These are phyloP conservation scores for Magnusiomyces suaveolens DNA, from an alignment of 1,139 yeast genomes.

Conservation along the genomic window DNA sequence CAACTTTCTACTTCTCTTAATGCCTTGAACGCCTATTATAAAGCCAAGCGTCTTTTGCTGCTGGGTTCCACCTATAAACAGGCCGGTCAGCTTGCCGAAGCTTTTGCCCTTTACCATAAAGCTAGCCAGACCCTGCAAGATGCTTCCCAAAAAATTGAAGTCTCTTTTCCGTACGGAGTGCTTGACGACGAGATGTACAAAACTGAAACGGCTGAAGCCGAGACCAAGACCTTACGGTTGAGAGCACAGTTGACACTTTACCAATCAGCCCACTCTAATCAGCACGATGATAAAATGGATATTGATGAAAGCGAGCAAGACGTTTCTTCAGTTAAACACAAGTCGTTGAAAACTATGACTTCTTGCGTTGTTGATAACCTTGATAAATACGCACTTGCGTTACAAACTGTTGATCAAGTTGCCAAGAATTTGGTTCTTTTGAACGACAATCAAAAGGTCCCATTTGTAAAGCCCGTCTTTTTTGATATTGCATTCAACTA, in stretches of 20 bases:
- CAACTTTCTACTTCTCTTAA: constrained; percentile 49
- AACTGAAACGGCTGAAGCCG: not conserved
- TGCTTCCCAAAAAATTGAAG: constrained; percentile 16
- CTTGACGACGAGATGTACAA: constrained; percentile 17
- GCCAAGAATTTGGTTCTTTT: constrained; percentile 42
- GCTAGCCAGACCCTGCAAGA: constrained; percentile 29
- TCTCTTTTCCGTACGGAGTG: constrained; percentile 28
- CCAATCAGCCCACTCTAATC: not conserved
- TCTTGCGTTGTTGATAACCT: constrained; percentile 43
- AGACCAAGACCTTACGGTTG: constrained; percentile 5
- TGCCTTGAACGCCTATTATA: constrained; percentile 41
- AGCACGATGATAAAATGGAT: constrained; percentile 4
- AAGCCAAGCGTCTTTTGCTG: constrained; percentile 36
- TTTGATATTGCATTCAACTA: constrained; percentile 86
- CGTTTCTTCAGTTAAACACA: not conserved
- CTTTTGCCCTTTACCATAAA: constrained; percentile 44
- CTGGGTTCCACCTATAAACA: constrained; percentile 45
- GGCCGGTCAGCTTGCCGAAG: constrained; percentile 40
- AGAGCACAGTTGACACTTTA: constrained; percentile 10
- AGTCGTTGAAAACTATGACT: not conserved
- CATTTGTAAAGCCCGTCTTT: constrained; percentile 74
- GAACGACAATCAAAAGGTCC: constrained; percentile 42
- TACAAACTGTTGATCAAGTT: constrained; percentile 31
- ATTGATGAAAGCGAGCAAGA: not conserved
- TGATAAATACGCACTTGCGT: constrained; percentile 33